Conservation (phyloP, 2,329 filamentous ascomycete species). For the Coleophoma eucalyptorum region DNA sequence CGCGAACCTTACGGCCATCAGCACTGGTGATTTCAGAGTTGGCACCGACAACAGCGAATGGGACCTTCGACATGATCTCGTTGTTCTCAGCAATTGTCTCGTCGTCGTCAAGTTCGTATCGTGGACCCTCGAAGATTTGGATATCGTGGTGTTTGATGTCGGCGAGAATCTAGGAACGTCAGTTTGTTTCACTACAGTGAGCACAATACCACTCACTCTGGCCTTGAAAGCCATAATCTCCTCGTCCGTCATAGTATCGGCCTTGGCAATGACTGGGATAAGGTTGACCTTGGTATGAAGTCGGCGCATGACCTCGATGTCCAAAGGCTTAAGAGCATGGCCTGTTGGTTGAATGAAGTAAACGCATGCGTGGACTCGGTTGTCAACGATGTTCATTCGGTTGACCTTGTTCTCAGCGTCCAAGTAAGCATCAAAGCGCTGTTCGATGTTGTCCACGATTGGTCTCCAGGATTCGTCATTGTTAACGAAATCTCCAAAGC, state of each 20-base stretch:
- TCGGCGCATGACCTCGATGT: conserved; percentile 99
- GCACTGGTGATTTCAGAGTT: conserved; percentile 89
- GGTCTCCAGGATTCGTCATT: conserved; percentile 99
- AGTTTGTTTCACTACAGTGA: conserved; percentile 2
- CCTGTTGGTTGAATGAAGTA: conserved; percentile 99
- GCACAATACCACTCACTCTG: conserved; percentile 61
- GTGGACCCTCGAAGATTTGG: conserved; percentile 97
- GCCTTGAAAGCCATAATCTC: conserved; percentile 94
- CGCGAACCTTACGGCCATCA: conserved; percentile 93
- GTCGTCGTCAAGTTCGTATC: conserved; percentile 98
- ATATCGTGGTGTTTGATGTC: conserved; percentile 97
- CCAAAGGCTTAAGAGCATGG: conserved; percentile 95
- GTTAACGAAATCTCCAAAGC: conserved; percentile 99
- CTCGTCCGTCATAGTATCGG: conserved; percentile 95
- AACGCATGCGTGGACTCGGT: conserved; percentile 96
- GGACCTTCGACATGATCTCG: conserved; percentile 99
- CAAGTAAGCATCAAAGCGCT: conserved; percentile 96
- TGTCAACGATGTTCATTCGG: conserved; percentile 99
- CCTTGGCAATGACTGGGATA: conserved; percentile 98
- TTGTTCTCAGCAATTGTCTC: conserved; percentile 99
- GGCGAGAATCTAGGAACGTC: conserved; percentile 70
- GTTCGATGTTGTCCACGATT: conserved; percentile 99
- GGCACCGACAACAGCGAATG: conserved; percentile 95
- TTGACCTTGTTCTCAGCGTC: conserved; percentile 99
- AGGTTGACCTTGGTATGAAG: conserved; percentile 99